These are phyloP conservation scores for Choiromyces venosus DNA, from an alignment of 495 filamentous ascomycete species.

Conservation along the genomic window DNA sequence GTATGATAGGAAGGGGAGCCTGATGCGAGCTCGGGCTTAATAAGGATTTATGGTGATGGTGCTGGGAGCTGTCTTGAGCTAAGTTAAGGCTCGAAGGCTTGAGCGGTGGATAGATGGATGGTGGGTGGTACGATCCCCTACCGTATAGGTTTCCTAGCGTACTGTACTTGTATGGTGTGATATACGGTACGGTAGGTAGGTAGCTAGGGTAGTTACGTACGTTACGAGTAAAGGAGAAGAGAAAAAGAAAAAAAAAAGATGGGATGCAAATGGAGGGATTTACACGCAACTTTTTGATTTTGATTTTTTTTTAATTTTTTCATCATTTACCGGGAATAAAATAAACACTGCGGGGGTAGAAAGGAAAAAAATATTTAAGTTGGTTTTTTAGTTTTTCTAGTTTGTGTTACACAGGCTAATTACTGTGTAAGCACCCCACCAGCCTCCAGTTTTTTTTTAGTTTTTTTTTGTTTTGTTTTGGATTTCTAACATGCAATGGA, in stretches of 20 bases:
- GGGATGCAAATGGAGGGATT: constrained; percentile 1
- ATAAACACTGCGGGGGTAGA: not conserved
- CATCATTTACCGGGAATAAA: not conserved
- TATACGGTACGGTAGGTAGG: no score
- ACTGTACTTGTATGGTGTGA: no score
- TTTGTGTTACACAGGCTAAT: not conserved
- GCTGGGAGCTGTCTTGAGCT: not conserved
- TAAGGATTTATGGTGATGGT: not conserved
- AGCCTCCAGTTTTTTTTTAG: no score
- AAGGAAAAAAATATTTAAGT: not conserved
- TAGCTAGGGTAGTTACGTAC: no score
- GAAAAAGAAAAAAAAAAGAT: not conserved
- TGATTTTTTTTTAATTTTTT: not conserved
- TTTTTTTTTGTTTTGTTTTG: no score
- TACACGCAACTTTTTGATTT: not conserved
- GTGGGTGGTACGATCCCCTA: not conserved
- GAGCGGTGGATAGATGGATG: not conserved
- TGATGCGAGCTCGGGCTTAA: not conserved
- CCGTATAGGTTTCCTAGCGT: no score
- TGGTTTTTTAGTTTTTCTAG: no score
- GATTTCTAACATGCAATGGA: not conserved
- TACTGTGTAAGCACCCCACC: no score
- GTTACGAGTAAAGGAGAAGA: no score
- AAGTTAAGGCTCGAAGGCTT: no score
- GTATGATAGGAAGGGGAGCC: not conserved